These are phyloP conservation scores for Lenwebbia sp. DNA, from an alignment of 345 rosid species.

Conservation along the genomic window DNA sequence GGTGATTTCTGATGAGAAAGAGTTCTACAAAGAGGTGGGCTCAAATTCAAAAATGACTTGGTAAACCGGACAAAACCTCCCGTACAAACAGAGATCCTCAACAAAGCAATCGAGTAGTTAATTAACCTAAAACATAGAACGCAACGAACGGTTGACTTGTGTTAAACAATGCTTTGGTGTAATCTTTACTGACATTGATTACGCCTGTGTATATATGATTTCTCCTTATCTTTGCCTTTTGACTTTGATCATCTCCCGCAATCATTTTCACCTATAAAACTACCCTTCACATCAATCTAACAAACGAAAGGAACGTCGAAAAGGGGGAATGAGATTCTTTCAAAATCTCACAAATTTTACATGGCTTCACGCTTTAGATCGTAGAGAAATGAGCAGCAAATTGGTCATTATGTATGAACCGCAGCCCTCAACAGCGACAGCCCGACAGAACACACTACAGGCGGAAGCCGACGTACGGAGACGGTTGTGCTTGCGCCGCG, in stretches of 20 bases:
- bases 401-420: too few relatives aligned
- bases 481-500: too few relatives aligned
- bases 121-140: neutral
- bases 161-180: neutral
- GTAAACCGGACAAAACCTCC: neutral
- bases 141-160: neutral
- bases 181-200: neutral
- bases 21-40: neutral
- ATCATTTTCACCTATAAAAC: neutral
- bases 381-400: neutral
- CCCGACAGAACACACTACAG: too few relatives aligned
- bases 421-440: too few relatives aligned
- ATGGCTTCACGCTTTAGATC: neutral
- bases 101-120: neutral
- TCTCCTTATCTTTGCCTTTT: neutral
- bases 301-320: neutral
- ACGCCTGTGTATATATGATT: neutral
- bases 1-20: neutral
- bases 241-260: neutral
- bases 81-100: neutral
- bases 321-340: neutral
- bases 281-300: neutral
- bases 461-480: too few relatives aligned
- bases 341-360: neutral
- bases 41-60: neutral